Evolutionary conservation across 2,329 filamentous ascomycete species (phyloP).

Genomic region (Lachnum nothofagi): DNA sequence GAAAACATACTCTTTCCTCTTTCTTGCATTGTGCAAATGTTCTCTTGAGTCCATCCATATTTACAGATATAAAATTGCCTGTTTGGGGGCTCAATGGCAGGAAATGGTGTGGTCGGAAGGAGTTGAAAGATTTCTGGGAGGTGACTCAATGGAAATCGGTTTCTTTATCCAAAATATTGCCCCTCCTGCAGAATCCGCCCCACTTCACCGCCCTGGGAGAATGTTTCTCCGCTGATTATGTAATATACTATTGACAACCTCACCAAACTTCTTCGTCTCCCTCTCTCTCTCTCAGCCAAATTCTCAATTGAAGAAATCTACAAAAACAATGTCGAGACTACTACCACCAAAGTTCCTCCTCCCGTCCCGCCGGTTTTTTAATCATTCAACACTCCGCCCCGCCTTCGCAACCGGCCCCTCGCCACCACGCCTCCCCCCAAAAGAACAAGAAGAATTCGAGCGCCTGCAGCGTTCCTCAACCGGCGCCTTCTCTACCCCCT

Average conservation of each 20-base stretch:
- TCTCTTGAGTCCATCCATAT: slow-evolving; percentile 46
- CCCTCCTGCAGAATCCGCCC: slow-evolving; percentile 7
- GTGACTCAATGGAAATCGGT: slow-evolving; percentile 21
- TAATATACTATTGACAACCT: too few relatives aligned
- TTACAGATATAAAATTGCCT: slow-evolving; percentile 11
- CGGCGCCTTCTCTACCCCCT: slow-evolving; percentile 71
- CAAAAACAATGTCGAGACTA: slow-evolving; percentile 30
- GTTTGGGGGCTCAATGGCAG: slow-evolving; percentile 18
- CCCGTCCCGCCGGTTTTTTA: slow-evolving; percentile 28
- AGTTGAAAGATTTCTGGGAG: slow-evolving; percentile 4
- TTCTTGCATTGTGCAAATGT: slow-evolving; percentile 54
- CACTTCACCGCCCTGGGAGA: slow-evolving; percentile 16
- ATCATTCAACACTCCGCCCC: slow-evolving; percentile 25
- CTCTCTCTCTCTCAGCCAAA: too few relatives aligned
- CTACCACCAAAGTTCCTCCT: slow-evolving; percentile 25
- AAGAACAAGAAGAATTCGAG: slow-evolving; percentile 88
- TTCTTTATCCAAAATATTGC: slow-evolving; percentile 5
- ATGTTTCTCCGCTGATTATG: slow-evolving; percentile 20
- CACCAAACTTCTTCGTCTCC: too few relatives aligned
- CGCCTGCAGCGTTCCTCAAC: slow-evolving; percentile 73
- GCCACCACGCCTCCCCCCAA: slow-evolving; percentile 79
- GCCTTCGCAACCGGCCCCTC: slow-evolving; percentile 54
- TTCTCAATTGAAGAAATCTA: too few relatives aligned
- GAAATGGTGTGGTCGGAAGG: background rate
- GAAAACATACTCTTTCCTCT: slow-evolving; percentile 39